Base-by-base conservation (phyloP, 2,329 filamentous ascomycete species). In the Penicillium occitanis region DNA sequence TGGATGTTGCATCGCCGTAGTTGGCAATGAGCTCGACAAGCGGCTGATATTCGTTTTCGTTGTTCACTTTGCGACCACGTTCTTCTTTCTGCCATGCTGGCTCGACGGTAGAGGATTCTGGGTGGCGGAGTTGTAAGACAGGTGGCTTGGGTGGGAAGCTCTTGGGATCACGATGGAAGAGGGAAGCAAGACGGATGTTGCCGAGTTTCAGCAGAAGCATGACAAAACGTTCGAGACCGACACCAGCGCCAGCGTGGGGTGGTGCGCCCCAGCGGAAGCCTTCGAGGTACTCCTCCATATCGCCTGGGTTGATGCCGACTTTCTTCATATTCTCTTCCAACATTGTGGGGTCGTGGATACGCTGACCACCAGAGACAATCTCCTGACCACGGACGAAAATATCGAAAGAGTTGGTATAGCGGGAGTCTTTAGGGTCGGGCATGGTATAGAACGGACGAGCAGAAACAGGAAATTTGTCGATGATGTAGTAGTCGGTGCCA, bases 331-430 rank as follows among this genome's bases (percentile, higher is more conserved):
- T 91, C 71, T 90, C 85, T 53, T 89, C 85, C n/a, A 97, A 83
- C 74, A 91, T 85, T 4, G 84, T 80, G 0, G 91, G 86, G 68
- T 95, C 89, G 76, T 97, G 91, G 69, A 97, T 96, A 86, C 93
- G 92, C 78, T 97, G 93, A 7, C 93, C 93, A 71, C 93, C 93
- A 0, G 92, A 94, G 55, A 94, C 88, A 66, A 97, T 95, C 77
- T 97, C 93, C 74, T 97, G 93, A 0, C 93, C 93, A 35, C 93
- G 90, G 51, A 97, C 86, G 80, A 97, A 97, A 66, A 97, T 96
- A 76, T 97, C 93, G 72, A 97, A 97, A 0, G 93, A 96, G 76
- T 96, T 96, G 61, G 93, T 97, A 76, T 88, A 87, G 40, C 85
- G 83, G 13, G 86, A 82, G 73, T 96, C 87, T 17, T 89, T 83